These are phyloP conservation scores for Castanea mollissima DNA, from an alignment of 306 rosid species.

Conservation along the genomic window DNA sequence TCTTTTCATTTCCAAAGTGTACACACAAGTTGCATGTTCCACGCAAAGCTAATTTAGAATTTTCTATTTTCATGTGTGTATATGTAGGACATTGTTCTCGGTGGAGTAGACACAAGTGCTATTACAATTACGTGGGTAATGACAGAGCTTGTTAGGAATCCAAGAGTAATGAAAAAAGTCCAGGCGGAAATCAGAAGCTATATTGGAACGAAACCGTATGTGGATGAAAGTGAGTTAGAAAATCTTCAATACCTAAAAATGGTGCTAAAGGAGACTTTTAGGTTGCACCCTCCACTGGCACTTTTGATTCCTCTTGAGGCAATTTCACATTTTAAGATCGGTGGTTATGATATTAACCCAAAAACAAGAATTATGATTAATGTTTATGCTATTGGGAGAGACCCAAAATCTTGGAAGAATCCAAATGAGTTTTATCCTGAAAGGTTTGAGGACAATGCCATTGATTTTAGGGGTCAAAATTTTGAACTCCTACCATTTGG, in stretches of 20 bases:
- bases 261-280: slow-evolving; percentile 23
- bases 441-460: slow-evolving; percentile 11
- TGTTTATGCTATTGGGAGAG: slow-evolving; percentile 26
- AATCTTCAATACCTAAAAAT: slow-evolving; percentile 14
- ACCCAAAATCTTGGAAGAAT: slow-evolving; percentile 15
- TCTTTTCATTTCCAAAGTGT: too few species aligned
- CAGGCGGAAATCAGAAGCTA: slow-evolving; percentile 14
- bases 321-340: neutral
- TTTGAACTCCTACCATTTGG: slow-evolving; percentile 10
- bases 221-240: slow-evolving; percentile 27
- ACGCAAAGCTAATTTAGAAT: neutral
- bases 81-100: slow-evolving; percentile 17
- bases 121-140: slow-evolving; percentile 14
- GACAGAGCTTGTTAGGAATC: neutral
- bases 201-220: neutral
- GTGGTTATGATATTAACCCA: slow-evolving; percentile 11
- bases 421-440: slow-evolving; percentile 17
- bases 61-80: too few species aligned
- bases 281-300: slow-evolving; percentile 8
- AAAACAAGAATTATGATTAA: slow-evolving; percentile 18
- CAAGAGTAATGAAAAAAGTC: slow-evolving; percentile 15
- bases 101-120: slow-evolving; percentile 27
- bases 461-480: slow-evolving; percentile 17
- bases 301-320: slow-evolving; percentile 19
- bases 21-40: too few species aligned